phyloP scores from a whole-genome alignment of 257 asterid species.

The Nicotiana benthamiana region DNA sequence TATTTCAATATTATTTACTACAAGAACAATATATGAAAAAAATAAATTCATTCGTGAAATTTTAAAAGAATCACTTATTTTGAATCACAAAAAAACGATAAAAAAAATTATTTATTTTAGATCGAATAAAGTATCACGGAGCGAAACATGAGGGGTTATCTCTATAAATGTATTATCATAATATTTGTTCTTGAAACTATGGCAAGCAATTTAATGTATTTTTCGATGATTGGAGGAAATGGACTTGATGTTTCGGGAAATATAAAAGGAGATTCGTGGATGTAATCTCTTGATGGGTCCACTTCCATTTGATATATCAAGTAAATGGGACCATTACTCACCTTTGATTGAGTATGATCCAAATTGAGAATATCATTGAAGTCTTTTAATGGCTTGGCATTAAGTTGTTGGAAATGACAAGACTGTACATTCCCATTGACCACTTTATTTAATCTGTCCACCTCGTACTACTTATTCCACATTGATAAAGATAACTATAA shows the following conservation, averaged over 20 bases:
- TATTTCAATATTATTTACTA: too few species aligned
- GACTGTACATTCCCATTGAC: constrained; percentile 2
- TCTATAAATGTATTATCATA: too few species aligned
- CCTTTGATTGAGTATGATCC: constrained; percentile 34
- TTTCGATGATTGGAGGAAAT: neutral
- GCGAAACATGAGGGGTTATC: too few species aligned
- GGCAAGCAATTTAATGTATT: neutral
- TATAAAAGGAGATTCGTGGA: neutral
- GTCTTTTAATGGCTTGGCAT: constrained; percentile 24
- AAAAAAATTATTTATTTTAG: too few species aligned
- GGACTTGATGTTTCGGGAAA: neutral
- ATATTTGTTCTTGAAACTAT: neutral
- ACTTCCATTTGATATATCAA: constrained; percentile 21
- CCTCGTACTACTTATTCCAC: neutral
- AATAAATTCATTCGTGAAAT: too few species aligned
- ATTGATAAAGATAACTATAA: neutral
- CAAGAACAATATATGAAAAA: too few species aligned
- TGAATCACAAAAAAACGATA: too few species aligned
- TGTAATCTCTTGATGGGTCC: constrained; percentile 25
- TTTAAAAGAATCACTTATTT: too few species aligned
- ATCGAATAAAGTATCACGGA: too few species aligned
- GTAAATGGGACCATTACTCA: constrained; percentile 48
- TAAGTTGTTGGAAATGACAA: constrained; percentile 21
- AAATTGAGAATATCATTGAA: constrained; percentile 18
- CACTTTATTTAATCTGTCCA: neutral